Conservation (phyloP, 805 yeast genomes). For the Schizosaccharomyces cryophilus region DNA sequence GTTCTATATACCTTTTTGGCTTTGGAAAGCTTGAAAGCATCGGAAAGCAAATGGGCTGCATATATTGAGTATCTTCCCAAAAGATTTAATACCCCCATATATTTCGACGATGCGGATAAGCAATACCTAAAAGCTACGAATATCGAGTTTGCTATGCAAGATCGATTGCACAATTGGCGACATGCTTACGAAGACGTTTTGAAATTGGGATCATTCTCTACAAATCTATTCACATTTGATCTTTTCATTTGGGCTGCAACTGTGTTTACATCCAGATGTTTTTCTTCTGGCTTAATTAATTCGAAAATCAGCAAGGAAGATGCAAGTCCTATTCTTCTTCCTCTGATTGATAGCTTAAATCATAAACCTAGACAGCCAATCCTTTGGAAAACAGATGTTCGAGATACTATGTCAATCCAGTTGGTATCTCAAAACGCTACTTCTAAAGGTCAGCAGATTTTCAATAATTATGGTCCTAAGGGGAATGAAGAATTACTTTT, state of each 20-base stretch:
- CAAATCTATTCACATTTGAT: conserved; percentile 5
- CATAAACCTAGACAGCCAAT: conserved; percentile 40
- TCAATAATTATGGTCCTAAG: conserved; percentile 69
- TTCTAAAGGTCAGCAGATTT: conserved; percentile 27
- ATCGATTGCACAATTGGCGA: conserved; percentile 21
- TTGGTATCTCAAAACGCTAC: conserved; percentile 13
- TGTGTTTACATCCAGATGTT: conserved; percentile 54
- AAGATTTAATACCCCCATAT: conserved; percentile 34
- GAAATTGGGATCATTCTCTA: conserved; percentile 6
- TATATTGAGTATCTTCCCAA: conserved; percentile 29
- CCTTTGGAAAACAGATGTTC: conserved; percentile 26
- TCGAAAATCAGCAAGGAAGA: conserved; percentile 15
- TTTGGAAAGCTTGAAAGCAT: background rate
- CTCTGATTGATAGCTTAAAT: conserved; percentile 56
- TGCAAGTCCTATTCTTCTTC: conserved; percentile 40
- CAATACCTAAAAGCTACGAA: conserved; percentile 41
- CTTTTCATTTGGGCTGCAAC: conserved; percentile 44
- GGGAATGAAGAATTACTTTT: conserved; percentile 61
- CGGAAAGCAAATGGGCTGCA: conserved; percentile 16
- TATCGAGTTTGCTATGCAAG: conserved; percentile 28
- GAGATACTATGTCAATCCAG: conserved; percentile 6
- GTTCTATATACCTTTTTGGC: background rate
- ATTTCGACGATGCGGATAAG: conserved; percentile 34
- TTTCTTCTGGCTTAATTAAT: conserved; percentile 38
- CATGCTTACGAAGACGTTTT: conserved; percentile 31